phyloP scores from a whole-genome alignment of 1,284 basidiomycete genomes.

The Ceratobasidium sp. region DNA sequence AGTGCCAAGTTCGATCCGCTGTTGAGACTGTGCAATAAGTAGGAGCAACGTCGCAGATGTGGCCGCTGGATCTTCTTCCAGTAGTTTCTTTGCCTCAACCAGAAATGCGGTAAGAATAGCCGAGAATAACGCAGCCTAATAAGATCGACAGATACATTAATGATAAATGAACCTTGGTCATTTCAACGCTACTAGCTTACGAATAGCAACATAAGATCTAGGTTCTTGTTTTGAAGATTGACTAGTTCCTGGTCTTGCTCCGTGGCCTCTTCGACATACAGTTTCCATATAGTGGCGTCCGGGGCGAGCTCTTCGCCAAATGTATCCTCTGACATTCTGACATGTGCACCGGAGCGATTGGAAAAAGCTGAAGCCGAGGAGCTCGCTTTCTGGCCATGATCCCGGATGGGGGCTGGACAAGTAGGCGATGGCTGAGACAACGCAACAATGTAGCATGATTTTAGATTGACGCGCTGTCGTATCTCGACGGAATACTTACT shows the following conservation, averaged over 20 bases:
- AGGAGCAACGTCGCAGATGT: neutral
- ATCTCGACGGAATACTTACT: neutral
- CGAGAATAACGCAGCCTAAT: constrained; percentile 33
- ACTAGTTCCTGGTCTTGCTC: neutral
- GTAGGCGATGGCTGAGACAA: neutral
- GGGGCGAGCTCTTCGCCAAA: neutral
- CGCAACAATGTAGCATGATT: neutral
- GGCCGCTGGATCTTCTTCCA: neutral
- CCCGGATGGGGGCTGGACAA: neutral
- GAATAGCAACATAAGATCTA: neutral
- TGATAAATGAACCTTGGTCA: too few species aligned
- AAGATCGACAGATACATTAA: too few species aligned
- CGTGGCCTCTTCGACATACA: constrained; percentile 1
- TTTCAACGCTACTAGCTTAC: neutral
- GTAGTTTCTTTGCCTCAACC: neutral
- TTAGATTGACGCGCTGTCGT: neutral
- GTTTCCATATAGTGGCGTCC: constrained; percentile 1
- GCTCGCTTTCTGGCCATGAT: neutral
- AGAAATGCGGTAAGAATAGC: constrained; percentile 31
- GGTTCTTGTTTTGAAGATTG: neutral
- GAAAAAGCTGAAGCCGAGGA: neutral
- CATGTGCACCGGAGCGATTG: neutral
- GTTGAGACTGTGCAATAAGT: neutral
- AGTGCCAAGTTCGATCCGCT: neutral
- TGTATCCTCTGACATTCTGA: constrained; percentile 18